phyloP scores from a whole-genome alignment of 176 grass and related monocot genomes.

The Panicum miliaceum region DNA sequence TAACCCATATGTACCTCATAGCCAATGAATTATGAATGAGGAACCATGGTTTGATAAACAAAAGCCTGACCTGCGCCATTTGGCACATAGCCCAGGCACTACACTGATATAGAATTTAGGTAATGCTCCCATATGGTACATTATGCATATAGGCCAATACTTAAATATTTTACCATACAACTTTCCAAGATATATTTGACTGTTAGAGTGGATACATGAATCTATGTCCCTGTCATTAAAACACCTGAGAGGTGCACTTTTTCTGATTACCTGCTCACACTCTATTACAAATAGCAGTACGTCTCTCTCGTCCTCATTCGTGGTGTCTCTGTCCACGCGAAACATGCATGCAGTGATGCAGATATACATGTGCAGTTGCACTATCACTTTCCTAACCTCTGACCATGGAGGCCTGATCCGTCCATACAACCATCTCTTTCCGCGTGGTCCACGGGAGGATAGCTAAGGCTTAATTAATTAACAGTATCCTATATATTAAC shows the following conservation, averaged over 20 bases:
- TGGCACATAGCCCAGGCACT: neutral
- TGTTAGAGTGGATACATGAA: neutral
- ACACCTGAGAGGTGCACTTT: neutral
- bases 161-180: neutral
- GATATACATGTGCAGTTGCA: neutral
- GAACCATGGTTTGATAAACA: neutral
- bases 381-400: constrained; percentile 12
- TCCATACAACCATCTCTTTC: neutral
- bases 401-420: neutral
- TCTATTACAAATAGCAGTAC: too few species aligned
- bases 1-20: neutral
- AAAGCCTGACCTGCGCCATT: neutral
- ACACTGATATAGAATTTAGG: neutral
- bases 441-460: neutral
- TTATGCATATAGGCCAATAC: neutral
- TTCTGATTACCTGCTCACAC: neutral
- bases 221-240: neutral
- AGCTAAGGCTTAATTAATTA: neutral
- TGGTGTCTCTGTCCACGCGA: neutral
- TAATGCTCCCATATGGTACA: neutral
- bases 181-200: neutral
- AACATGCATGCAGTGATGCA: neutral
- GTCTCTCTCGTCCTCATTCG: neutral
- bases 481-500: neutral
- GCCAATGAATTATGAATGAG: neutral